A percentile compares a stretch with the other conserved stretches of the same genome.
Conservation (phyloP, 2,329 filamentous ascomycete species). For the Chaetomiaceae sp. region DNA sequence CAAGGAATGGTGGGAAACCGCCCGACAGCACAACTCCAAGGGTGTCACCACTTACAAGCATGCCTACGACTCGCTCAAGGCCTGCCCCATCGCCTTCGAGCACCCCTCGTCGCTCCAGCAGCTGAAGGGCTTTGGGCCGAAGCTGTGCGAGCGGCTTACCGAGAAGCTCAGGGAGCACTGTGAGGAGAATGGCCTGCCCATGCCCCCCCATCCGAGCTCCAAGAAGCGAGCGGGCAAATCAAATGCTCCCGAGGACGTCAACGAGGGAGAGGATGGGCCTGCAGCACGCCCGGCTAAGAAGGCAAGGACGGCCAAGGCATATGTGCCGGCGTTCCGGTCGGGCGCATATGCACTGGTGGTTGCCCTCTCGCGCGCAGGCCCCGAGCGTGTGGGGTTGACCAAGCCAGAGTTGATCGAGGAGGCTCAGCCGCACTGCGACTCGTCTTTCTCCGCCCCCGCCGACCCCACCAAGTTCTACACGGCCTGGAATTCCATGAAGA, state of each 20-base stretch:
- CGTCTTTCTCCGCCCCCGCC: slow-evolving; percentile 64
- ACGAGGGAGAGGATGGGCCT: slow-evolving; percentile 36
- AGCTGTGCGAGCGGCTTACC: slow-evolving; percentile 64
- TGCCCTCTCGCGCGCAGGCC: slow-evolving; percentile 56
- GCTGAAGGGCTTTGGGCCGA: slow-evolving; percentile 69
- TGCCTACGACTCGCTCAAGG: slow-evolving; percentile 71
- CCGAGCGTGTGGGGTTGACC: slow-evolving; percentile 56
- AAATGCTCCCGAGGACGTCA: slow-evolving; percentile 26
- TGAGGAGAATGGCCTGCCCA: slow-evolving; percentile 59
- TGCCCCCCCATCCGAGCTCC: slow-evolving; percentile 54
- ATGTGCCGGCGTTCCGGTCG: slow-evolving; percentile 68
- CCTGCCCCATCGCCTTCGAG: slow-evolving; percentile 63
- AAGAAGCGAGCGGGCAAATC: slow-evolving; percentile 36
- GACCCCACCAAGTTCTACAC: slow-evolving; percentile 69
- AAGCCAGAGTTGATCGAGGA: slow-evolving; percentile 64
- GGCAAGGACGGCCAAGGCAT: slow-evolving; percentile 55
- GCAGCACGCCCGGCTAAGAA: slow-evolving; percentile 50
- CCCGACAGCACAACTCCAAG: slow-evolving; percentile 64
- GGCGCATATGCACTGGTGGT: slow-evolving; percentile 69
- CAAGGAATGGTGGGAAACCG: slow-evolving; percentile 70
- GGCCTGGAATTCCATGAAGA: slow-evolving; percentile 80
- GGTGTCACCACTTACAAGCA: slow-evolving; percentile 67
- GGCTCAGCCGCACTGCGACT: slow-evolving; percentile 67
- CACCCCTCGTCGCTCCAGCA: slow-evolving; percentile 70
- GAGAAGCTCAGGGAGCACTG: slow-evolving; percentile 58